Conservation (phyloP, 108 stramenopile species). For the Mediolabrus comicus region DNA sequence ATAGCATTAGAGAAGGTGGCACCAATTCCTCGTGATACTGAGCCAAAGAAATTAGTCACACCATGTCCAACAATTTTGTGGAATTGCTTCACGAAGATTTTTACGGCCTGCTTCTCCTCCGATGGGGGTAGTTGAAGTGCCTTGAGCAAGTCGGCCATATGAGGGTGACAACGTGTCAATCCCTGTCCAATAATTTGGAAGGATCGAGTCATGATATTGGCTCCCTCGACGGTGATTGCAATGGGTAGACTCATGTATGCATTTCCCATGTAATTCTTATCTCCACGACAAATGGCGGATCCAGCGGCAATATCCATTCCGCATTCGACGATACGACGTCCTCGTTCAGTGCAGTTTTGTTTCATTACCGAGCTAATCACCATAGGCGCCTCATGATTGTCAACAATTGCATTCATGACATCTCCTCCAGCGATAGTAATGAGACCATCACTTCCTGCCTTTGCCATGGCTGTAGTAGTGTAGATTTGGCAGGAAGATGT, state of each 20-base stretch:
- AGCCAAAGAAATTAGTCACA: slow-evolving; percentile 76
- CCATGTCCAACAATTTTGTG: slow-evolving; percentile 92
- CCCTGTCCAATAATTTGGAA: slow-evolving; percentile 99
- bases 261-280: slow-evolving; percentile 92
- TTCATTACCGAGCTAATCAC: slow-evolving; percentile 98
- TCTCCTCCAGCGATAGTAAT: slow-evolving; percentile 91
- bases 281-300: slow-evolving; percentile 95
- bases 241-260: slow-evolving; percentile 97
- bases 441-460: slow-evolving; percentile 89
- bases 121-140: slow-evolving; percentile 86
- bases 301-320: slow-evolving; percentile 98
- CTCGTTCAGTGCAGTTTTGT: slow-evolving; percentile 96
- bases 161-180: slow-evolving; percentile 96
- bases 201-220: slow-evolving; percentile 97
- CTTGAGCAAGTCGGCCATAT: slow-evolving; percentile 92
- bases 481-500: not conserved
- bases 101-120: slow-evolving; percentile 78
- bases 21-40: slow-evolving; percentile 70
- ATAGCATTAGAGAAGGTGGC: slow-evolving; percentile 70
- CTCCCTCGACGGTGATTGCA: slow-evolving; percentile 97
- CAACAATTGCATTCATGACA: slow-evolving; percentile 97
- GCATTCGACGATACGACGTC: slow-evolving; percentile 91
- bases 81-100: slow-evolving; percentile 90
- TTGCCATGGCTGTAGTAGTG: slow-evolving; percentile 67
- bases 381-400: slow-evolving; percentile 98